phyloP scores from a whole-genome alignment of 805 yeast genomes.

The Monosporozyma solicola region DNA sequence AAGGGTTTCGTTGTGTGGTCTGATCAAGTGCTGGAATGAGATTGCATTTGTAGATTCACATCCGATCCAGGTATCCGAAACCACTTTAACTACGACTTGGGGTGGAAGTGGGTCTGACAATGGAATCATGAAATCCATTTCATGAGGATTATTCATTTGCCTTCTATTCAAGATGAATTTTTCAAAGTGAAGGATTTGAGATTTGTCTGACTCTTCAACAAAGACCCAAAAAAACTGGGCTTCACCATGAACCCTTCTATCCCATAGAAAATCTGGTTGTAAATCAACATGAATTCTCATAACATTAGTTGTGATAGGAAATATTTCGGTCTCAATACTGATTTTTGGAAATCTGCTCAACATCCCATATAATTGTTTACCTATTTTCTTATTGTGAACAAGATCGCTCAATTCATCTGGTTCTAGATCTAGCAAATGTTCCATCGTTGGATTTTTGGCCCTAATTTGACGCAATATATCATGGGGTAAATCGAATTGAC shows the following conservation, averaged over 20 bases:
- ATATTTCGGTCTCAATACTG: conserved; percentile 67
- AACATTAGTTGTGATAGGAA: conserved; percentile 82
- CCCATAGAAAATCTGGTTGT: conserved; percentile 81
- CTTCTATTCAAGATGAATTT: conserved; percentile 59
- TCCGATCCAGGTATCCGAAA: conserved; percentile 87
- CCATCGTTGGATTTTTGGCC: conserved; percentile 59
- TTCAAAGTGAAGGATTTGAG: conserved; percentile 72
- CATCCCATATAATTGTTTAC: conserved; percentile 47
- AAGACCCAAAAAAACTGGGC: conserved; percentile 87
- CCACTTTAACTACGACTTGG: conserved; percentile 68
- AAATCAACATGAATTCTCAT: conserved; percentile 68
- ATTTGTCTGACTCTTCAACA: conserved; percentile 75
- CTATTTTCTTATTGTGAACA: conserved; percentile 75
- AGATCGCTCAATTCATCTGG: conserved; percentile 78
- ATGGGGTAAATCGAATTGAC: conserved; percentile 75
- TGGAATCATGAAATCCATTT: conserved; percentile 88
- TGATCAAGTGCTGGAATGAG: conserved; percentile 81
- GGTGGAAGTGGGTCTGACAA: conserved; percentile 82
- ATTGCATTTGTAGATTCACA: conserved; percentile 67
- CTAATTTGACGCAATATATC: conserved; percentile 54
- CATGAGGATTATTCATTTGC: conserved; percentile 48
- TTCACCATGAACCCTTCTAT: conserved; percentile 66
- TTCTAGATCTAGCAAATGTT: conserved; percentile 61
- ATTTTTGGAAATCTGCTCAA: conserved; percentile 69
- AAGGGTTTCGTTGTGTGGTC: conserved; percentile 80